Evolutionary conservation across 192 early-diverging fungal species (phyloP), one percentile per base, ranked within the genome.

Genomic region (Coemansia erecta): DNA sequence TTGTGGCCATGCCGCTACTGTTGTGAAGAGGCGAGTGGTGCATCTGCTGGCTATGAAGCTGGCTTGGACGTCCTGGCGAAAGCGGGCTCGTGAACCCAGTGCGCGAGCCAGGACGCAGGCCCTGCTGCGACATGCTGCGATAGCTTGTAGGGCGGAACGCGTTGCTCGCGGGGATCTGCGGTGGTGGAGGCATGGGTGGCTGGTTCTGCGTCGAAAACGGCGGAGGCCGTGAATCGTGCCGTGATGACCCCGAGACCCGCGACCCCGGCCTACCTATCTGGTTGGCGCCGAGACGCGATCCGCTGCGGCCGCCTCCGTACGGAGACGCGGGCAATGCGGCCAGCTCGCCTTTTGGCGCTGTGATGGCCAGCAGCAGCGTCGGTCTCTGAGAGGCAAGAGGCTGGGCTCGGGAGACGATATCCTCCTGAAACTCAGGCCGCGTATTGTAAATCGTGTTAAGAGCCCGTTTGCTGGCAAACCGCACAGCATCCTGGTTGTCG

Each of bases 401-500:
- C 22, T 68, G 71, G 0, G 65, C 77, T 22, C 19, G 33, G 4
- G 63, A 8, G n/a, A 80, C 50, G 35, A 80, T 67, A 9, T 73
- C 53, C 22, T 71, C 64, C 44, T 74, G 77, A 1, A 80, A 45
- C 40, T 74, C 72, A 22, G 77, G 57, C n/a, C 61, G 72, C 13
- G 57, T 31, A 40, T 71, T 61, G 54, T 80, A 80, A 26, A 74
- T 74, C 2, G 67, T 70, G 64, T 80, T 73, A 15, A 80, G 49
- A 14, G 64, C 77, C 17, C 72, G 66, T 61, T 71, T 74, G 49
- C 60, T 58, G 19, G 72, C 64, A 61, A 80, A 71, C 14, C 77
- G 63, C 45, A 80, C 72, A 5, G 77, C 64, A 12, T 80, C 77
- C 46, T 80, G 77, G 64, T 43, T 74, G 58, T 80, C 77, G 46